Percentiles rank a stretch among this genome's conserved stretches.
Evolutionary conservation across 345 rosid genomes (phyloP).

Genomic region (Salix suchowensis): DNA sequence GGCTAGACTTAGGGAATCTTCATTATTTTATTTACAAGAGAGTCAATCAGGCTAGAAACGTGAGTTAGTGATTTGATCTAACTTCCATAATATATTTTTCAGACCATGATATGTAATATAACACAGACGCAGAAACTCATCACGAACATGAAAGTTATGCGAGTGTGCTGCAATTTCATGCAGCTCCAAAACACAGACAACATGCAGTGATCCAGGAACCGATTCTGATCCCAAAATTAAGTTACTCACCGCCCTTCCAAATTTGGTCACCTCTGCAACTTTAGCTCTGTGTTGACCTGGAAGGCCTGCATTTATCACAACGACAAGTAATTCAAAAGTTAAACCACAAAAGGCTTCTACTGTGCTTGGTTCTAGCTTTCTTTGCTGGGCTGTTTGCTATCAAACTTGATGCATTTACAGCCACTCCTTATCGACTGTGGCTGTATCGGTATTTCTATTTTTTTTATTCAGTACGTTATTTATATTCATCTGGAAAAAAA

Average conservation of each 20-base stretch:
- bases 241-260: slow-evolving; percentile 26
- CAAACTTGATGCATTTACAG: too few species aligned
- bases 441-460: too few species aligned
- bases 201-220: not conserved
- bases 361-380: too few species aligned
- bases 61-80: not conserved
- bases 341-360: not conserved
- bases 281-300: slow-evolving; percentile 22
- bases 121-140: not conserved
- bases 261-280: slow-evolving; percentile 22
- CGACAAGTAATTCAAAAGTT: not conserved
- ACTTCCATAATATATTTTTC: not conserved
- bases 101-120: not conserved
- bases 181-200: not conserved
- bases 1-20: not conserved
- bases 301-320: slow-evolving; percentile 14
- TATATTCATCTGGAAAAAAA: too few species aligned
- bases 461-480: too few species aligned
- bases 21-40: not conserved
- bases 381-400: too few species aligned
- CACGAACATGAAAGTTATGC: too few species aligned
- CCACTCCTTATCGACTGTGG: too few species aligned
- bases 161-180: too few species aligned
- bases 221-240: not conserved
- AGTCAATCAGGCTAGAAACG: not conserved